phyloP scores from a whole-genome alignment of 352 stramenopile genomes.

The Globisporangium heterothallicum region DNA sequence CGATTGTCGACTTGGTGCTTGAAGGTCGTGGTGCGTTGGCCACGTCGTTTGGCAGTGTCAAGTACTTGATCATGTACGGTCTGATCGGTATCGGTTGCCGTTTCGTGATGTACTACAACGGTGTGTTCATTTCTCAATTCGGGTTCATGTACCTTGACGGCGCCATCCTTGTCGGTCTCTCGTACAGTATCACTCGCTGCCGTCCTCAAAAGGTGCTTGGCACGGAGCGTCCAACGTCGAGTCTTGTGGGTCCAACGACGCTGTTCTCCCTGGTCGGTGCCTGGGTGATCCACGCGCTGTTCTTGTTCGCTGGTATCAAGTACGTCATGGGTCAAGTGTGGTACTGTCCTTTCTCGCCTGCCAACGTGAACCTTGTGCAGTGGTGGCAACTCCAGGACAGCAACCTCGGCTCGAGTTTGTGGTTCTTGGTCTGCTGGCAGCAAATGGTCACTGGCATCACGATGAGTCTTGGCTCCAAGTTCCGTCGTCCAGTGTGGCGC shows the following conservation, averaged over 20 bases:
- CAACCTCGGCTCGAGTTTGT: conserved; percentile 54
- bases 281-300: conserved; percentile 66
- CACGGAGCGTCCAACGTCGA: conserved; percentile 72
- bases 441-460: conserved; percentile 62
- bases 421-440: conserved; percentile 61
- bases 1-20: conserved; percentile 71
- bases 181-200: conserved; percentile 72
- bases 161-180: conserved; percentile 71
- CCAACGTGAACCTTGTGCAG: conserved; percentile 59
- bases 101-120: conserved; percentile 84
- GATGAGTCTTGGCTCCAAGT: conserved; percentile 56
- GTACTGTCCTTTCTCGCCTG: conserved; percentile 73
- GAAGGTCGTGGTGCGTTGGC: conserved; percentile 80
- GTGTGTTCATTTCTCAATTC: conserved; percentile 84
- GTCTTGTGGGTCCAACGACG: conserved; percentile 72
- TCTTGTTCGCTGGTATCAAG: conserved; percentile 58
- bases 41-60: conserved; percentile 79
- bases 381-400: conserved; percentile 74
- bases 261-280: conserved; percentile 54
- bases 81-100: conserved; percentile 79
- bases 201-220: conserved; percentile 53
- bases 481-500: conserved; percentile 55
- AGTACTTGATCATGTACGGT: conserved; percentile 88
- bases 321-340: conserved; percentile 48
- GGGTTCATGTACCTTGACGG: conserved; percentile 82